phyloP scores from a whole-genome alignment of 2,329 filamentous ascomycete genomes.

The Tolypocladium ovalisporum region DNA sequence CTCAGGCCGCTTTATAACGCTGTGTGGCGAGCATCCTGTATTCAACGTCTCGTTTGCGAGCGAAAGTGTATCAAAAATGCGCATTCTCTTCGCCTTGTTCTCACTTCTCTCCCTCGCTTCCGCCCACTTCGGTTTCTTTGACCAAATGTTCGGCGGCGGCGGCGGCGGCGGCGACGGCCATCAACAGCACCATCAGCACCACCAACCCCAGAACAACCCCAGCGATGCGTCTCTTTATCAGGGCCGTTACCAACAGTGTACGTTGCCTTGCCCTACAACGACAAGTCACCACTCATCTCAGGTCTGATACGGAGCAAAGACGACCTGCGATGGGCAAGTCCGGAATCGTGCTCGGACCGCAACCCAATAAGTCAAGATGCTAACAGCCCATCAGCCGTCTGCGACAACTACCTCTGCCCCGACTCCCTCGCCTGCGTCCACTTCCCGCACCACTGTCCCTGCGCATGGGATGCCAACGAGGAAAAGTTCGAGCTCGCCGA shows the following conservation, averaged over 20 bases:
- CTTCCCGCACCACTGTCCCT: slow-evolving; percentile 95
- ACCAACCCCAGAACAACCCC: slow-evolving; percentile 61
- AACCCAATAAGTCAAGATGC: background rate
- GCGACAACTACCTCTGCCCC: slow-evolving; percentile 89
- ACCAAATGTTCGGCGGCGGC: slow-evolving; percentile 81
- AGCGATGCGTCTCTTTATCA: slow-evolving; percentile 79
- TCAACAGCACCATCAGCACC: slow-evolving; percentile 40
- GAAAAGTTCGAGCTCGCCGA: slow-evolving; percentile 69
- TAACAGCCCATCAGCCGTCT: slow-evolving; percentile 48
- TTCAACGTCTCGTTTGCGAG: background rate
- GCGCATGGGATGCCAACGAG: slow-evolving; percentile 64
- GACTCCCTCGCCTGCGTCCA: slow-evolving; percentile 91
- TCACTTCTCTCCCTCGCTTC: slow-evolving; percentile 50
- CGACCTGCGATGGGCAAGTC: background rate
- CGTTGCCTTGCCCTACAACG: slow-evolving; percentile 5
- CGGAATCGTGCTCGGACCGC: background rate
- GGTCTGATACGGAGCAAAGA: background rate
- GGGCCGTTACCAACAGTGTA: slow-evolving; percentile 57
- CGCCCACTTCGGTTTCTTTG: slow-evolving; percentile 91
- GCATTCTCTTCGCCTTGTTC: slow-evolving; percentile 33
- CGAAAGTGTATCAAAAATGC: slow-evolving; percentile 15
- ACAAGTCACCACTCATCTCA: background rate
- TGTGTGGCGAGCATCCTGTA: background rate
- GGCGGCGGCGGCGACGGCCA: slow-evolving; percentile 41
- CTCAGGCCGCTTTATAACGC: background rate